Evolutionary conservation across 345 rosid genomes (phyloP), one percentile per base, ranked within the genome.

Genomic region (Brassica cretica): DNA sequence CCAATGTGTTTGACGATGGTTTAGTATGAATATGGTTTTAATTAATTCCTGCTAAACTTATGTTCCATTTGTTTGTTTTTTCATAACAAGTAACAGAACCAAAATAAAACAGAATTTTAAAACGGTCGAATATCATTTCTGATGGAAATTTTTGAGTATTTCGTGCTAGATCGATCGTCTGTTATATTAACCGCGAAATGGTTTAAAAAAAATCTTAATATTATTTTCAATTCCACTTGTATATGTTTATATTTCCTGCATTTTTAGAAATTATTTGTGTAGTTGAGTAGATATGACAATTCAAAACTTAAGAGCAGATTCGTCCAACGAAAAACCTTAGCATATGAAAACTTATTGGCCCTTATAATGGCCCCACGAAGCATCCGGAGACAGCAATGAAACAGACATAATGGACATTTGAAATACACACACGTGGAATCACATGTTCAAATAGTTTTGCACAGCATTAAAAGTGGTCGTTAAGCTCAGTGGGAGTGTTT

Each of bases 391-490:
- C 74, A 79, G 74, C 78, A 73, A 62, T 78, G 27, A 61, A 73
- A 74, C 82, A 68, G 9, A 74, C n/a, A 62, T 73, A 62, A 49
- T 72, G 35, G 56, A 72, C 39, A 18, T 30, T 6, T 30, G 53
- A 46, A 66, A 73, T 16, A 37, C 61, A 73, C 63, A 58, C 21
- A 68, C 53, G 53, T 46, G 83, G 76, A 72, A 76, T 66, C 83
- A 80, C 80, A 80, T 76, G 83, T 64, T 75, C 68, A 15, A 10
- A 64, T 70, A 75, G 71, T 75, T 10, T 74, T 32, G 72, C 16
- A 15, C 56, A 70, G 79, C 83, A 80, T 27, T 39, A 69, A 74
- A 64, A 68, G 71, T 62, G 70, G 71, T 68, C 66, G 63, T 33
- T 61, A 44, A 60, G 8, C 73, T 73, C 27, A 78, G 74, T 73